These are phyloP conservation scores for Rosa lucieae DNA, from an alignment of 306 rosid species.

Conservation along the genomic window DNA sequence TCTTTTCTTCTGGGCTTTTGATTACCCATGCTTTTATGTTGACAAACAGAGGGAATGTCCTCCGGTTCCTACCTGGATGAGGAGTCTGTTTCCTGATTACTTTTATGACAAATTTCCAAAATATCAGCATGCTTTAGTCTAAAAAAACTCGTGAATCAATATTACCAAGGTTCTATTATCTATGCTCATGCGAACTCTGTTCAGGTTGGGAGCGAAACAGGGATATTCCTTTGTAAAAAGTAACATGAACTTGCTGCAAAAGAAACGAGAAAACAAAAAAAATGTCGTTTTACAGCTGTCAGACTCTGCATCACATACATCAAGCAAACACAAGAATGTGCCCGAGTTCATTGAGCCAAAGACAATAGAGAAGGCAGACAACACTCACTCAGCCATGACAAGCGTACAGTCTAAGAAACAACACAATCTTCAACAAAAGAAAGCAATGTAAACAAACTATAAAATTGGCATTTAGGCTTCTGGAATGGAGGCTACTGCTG, in stretches of 20 bases:
- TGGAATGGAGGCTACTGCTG: slow-evolving; percentile 48
- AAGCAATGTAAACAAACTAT: slow-evolving; percentile 23
- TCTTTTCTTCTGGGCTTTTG: no score
- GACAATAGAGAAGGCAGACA: slow-evolving; percentile 2
- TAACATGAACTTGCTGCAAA: slow-evolving; percentile 23
- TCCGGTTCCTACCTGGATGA: no score
- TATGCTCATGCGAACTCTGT: neutral
- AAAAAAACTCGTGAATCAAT: no score
- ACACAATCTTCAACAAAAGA: slow-evolving; percentile 24
- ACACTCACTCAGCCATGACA: slow-evolving; percentile 30
- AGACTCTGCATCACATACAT: slow-evolving; percentile 22
- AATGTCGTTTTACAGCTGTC: slow-evolving; percentile 23
- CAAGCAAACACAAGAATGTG: slow-evolving; percentile 28
- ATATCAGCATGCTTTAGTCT: neutral
- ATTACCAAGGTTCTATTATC: neutral
- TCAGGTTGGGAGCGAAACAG: neutral
- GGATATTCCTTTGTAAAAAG: no score
- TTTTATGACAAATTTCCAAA: neutral
- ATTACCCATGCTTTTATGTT: no score
- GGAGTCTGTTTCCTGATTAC: no score
- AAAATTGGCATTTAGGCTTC: slow-evolving; percentile 44
- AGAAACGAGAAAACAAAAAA: neutral
- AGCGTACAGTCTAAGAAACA: slow-evolving; percentile 4
- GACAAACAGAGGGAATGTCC: no score
- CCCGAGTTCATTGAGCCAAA: slow-evolving; percentile 30